Conservation (phyloP, 257 asterid species). For the Oldenlandia corymbosa region DNA sequence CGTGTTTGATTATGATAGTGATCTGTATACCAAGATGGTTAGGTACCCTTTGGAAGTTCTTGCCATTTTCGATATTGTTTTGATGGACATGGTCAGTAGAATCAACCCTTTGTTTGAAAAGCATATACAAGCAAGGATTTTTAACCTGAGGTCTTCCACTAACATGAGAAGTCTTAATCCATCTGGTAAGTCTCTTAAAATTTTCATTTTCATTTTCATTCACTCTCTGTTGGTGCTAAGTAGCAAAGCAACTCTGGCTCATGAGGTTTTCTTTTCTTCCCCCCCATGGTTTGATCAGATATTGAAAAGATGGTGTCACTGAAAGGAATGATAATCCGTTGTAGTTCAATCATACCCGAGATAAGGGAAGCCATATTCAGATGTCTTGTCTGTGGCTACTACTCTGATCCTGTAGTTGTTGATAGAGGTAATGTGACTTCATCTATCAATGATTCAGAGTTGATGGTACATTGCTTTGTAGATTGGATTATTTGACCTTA, state of each 20-base stretch:
- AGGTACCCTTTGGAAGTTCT: constrained; percentile 92
- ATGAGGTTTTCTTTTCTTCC: constrained; percentile 6
- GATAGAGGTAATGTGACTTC: constrained; percentile 61
- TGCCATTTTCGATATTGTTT: constrained; percentile 84
- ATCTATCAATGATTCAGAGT: neutral
- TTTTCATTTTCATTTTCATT: neutral
- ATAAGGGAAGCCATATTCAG: constrained; percentile 92
- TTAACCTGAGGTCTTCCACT: constrained; percentile 71
- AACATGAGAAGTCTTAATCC: constrained; percentile 93
- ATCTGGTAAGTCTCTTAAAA: constrained; percentile 53
- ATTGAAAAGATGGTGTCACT: constrained; percentile 93
- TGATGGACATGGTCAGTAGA: constrained; percentile 83
- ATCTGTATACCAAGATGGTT: constrained; percentile 85
- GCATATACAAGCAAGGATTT: constrained; percentile 90
- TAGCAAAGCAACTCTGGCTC: neutral
- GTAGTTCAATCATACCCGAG: constrained; percentile 96
- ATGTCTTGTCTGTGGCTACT: constrained; percentile 92
- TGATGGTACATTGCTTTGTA: neutral
- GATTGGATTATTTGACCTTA: neutral
- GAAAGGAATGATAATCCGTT: constrained; percentile 94
- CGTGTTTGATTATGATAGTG: constrained; percentile 68
- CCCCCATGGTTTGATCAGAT: constrained; percentile 54
- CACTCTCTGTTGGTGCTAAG: neutral
- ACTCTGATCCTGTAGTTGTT: constrained; percentile 81
- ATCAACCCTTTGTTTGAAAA: constrained; percentile 76